phyloP scores from a whole-genome alignment of 1,284 basidiomycete genomes.

The Cerioporus squamosus region DNA sequence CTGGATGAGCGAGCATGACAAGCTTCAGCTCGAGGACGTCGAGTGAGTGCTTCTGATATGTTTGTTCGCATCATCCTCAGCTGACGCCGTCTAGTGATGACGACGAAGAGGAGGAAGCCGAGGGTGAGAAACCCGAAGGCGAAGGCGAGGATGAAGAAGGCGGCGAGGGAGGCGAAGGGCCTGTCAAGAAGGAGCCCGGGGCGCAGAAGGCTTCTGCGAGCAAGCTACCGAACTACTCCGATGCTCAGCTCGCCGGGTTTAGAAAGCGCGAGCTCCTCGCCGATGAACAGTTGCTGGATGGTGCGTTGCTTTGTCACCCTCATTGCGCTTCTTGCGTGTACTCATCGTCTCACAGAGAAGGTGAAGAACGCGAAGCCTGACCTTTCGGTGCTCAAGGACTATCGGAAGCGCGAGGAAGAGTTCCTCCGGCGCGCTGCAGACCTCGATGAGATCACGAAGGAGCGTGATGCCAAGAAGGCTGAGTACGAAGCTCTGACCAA shows the following conservation, averaged over 20 bases:
- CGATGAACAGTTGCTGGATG: conserved; percentile 84
- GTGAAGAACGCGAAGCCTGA: conserved; percentile 85
- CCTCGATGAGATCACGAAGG: conserved; percentile 79
- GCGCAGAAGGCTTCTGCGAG: conserved; percentile 45
- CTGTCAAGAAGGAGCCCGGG: conserved; percentile 34
- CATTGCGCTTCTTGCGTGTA: not conserved
- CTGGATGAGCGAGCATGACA: conserved; percentile 76
- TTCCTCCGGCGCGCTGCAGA: conserved; percentile 90
- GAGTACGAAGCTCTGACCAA: conserved; percentile 88
- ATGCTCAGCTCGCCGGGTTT: conserved; percentile 79
- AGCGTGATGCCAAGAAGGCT: conserved; percentile 85
- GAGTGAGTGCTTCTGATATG: conserved; percentile 60
- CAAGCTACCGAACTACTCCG: conserved; percentile 76
- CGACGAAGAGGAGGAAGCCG: conserved; percentile 66
- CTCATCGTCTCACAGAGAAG: conserved; percentile 58
- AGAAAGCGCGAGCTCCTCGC: conserved; percentile 77
- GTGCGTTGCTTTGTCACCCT: conserved; percentile 49
- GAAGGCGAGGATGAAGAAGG: conserved; percentile 19
- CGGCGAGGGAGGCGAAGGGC: conserved; percentile 7
- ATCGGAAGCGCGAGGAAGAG: conserved; percentile 89
- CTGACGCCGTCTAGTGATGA: conserved; percentile 44
- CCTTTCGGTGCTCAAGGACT: conserved; percentile 89
- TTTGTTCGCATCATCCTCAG: not conserved
- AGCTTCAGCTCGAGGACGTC: conserved; percentile 81
- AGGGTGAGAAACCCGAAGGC: conserved; percentile 42